Percentiles rank a stretch among this genome's conserved stretches.
Conservation (phyloP, 768 basidiomycete species). For the Kwoniella heveanensis region DNA sequence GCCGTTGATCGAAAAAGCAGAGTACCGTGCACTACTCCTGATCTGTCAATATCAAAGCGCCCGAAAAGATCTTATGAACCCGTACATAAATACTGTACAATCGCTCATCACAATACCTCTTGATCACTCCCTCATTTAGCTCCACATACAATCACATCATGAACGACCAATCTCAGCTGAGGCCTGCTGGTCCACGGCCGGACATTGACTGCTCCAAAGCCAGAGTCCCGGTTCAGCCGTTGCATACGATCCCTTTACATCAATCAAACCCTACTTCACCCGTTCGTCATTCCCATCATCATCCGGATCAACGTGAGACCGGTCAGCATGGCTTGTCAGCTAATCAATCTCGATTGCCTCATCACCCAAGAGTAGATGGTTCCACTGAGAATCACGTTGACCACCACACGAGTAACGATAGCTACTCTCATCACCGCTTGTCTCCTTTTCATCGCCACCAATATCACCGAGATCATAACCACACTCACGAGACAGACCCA, state of each 20-base stretch:
- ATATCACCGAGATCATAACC: not conserved
- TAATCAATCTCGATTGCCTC: not conserved
- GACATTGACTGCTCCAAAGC: not conserved
- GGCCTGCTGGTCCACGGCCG: not conserved
- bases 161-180: no score
- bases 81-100: no score
- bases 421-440: not conserved
- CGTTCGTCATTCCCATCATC: slow-evolving; percentile 1
- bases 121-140: no score
- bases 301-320: not conserved
- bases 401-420: not conserved
- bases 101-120: no score
- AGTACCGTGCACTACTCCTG: no score
- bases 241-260: not conserved
- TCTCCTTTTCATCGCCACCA: not conserved
- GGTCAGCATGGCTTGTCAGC: not conserved
- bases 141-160: no score
- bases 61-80: no score
- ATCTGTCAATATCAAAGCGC: no score
- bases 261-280: not conserved
- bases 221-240: not conserved
- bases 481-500: slow-evolving; percentile 12
- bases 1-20: no score
- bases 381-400: no score
- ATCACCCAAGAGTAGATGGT: not conserved